A percentile compares a stretch with the other conserved stretches of the same genome.
These are phyloP conservation scores for Byssoonygena ceratinophila DNA, from an alignment of 2,329 filamentous ascomycete species.

Conservation along the genomic window DNA sequence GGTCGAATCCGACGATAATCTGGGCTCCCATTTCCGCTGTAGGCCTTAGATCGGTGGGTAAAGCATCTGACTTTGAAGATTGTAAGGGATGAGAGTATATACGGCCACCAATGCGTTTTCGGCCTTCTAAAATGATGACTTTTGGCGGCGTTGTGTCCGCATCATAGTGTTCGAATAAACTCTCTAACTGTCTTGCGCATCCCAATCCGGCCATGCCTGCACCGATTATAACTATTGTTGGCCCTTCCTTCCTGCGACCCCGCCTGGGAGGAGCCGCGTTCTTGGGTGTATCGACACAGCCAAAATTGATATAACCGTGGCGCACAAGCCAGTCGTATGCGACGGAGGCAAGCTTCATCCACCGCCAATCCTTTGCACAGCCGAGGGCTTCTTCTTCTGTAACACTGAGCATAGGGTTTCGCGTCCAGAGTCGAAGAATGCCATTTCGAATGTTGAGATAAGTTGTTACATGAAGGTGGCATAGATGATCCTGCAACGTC, in stretches of 20 bases:
- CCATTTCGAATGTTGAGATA: slow-evolving; percentile 95
- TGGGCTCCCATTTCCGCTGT: slow-evolving; percentile 97
- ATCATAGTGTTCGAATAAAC: slow-evolving; percentile 71
- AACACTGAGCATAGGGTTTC: slow-evolving; percentile 73
- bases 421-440: slow-evolving; percentile 79
- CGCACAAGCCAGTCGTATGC: slow-evolving; percentile 89
- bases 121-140: slow-evolving; percentile 75
- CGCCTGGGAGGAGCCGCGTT: slow-evolving; percentile 32
- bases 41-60: slow-evolving; percentile 49
- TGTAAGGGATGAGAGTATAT: slow-evolving; percentile 73
- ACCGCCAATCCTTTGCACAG: slow-evolving; percentile 75
- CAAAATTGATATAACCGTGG: slow-evolving; percentile 92
- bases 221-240: slow-evolving; percentile 75
- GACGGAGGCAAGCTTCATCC: slow-evolving; percentile 78
- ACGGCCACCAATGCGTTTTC: slow-evolving; percentile 76
- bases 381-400: slow-evolving; percentile 77
- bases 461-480: slow-evolving; percentile 77
- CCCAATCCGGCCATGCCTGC: slow-evolving; percentile 90
- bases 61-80: slow-evolving; percentile 46
- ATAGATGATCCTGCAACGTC: slow-evolving; percentile 70
- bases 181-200: slow-evolving; percentile 81
- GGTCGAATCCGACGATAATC: slow-evolving; percentile 94
- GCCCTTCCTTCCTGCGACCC: slow-evolving; percentile 43
- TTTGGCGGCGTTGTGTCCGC: slow-evolving; percentile 56
- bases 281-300: slow-evolving; percentile 64